Conservation (phyloP, 495 filamentous ascomycete genomes). For the Aspergillus panamensis region DNA sequence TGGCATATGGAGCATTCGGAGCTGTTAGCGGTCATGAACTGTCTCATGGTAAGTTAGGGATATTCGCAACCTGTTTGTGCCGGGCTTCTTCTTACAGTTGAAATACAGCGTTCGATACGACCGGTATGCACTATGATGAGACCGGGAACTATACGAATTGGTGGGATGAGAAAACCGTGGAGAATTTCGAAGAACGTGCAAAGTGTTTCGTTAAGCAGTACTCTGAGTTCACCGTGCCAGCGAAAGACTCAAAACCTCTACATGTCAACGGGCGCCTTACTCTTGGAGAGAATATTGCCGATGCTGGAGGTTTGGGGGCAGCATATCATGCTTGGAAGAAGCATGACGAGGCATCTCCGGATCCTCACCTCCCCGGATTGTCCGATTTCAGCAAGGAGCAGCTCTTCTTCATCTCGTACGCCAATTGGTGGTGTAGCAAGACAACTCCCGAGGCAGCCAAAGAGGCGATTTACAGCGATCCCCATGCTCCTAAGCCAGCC, state of each 20-base stretch:
- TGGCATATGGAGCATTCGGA: slow-evolving; percentile 69
- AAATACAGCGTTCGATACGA: slow-evolving; percentile 60
- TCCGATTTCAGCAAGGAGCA: slow-evolving; percentile 65
- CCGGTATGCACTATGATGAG: slow-evolving; percentile 64
- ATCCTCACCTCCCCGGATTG: slow-evolving; percentile 60
- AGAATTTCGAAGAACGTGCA: slow-evolving; percentile 59
- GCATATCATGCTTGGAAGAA: slow-evolving; percentile 66
- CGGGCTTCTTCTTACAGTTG: not conserved
- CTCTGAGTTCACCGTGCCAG: slow-evolving; percentile 56
- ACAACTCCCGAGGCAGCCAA: slow-evolving; percentile 53
- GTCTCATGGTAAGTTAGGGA: slow-evolving; percentile 50
- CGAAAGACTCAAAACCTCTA: slow-evolving; percentile 49
- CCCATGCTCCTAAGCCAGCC: slow-evolving; percentile 59
- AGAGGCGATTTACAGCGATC: slow-evolving; percentile 56
- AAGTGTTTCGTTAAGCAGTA: slow-evolving; percentile 73
- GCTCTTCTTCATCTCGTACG: slow-evolving; percentile 67
- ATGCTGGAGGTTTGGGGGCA: slow-evolving; percentile 66
- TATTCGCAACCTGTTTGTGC: not conserved
- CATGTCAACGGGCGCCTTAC: slow-evolving; percentile 68
- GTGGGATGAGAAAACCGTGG: slow-evolving; percentile 65
- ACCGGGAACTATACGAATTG: slow-evolving; percentile 64
- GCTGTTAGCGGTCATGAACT: slow-evolving; percentile 71
- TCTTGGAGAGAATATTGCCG: slow-evolving; percentile 72
- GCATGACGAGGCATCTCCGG: slow-evolving; percentile 48
- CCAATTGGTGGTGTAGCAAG: slow-evolving; percentile 68